Evolutionary conservation across 345 rosid species (phyloP), one percentile per base, ranked within the genome.

Genomic region (Moricandia arvensis): DNA sequence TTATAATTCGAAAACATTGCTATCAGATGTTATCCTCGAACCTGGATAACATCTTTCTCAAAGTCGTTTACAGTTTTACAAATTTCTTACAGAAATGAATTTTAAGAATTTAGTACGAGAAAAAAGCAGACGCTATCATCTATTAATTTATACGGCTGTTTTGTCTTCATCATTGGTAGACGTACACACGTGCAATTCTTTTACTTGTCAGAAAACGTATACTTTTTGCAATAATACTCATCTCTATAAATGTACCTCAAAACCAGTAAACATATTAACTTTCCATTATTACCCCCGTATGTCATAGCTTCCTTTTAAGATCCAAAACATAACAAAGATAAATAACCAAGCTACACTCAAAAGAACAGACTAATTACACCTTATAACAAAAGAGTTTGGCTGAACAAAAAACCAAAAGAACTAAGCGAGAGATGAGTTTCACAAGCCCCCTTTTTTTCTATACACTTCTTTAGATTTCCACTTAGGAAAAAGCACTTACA

Each of bases 331-430:
- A 63, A 76, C 49, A 8, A 68, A 31, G 8, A 59, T 67, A 53
- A 53, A 51, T 16, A 75, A 62, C 62, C 13, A 27, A 68, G 51
- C 70, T 53, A 43, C 80, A 30, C 8, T 18, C 4, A 68, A 49
- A 43, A 34, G 31, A 11, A 1, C 34, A 1, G 13, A 71, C 72
- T 77, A 78, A 66, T 78, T 78, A 78, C 81, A 72, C 10, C 18
- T 59, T 9, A 53, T 15, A 66, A 45, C 70, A 33, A 31, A 54
- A 57, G 59, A 17, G 26, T 11, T 16, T 61, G 12, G 57, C 43
- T 61, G 47, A 69, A 77, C 75, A 64, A 61, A 27, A 69, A 30
- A n/a, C n/a, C 43, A 12, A 13, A 75, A 61, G 38, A 76, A 54
- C 66, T 33, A 63, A n/a, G 53, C 60, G 53, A 47, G 72, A 33